A percentile compares a stretch with the other conserved stretches of the same genome.
phyloP scores from a whole-genome alignment of 148 eudicot genomes.

The Fallopia convolvulus region DNA sequence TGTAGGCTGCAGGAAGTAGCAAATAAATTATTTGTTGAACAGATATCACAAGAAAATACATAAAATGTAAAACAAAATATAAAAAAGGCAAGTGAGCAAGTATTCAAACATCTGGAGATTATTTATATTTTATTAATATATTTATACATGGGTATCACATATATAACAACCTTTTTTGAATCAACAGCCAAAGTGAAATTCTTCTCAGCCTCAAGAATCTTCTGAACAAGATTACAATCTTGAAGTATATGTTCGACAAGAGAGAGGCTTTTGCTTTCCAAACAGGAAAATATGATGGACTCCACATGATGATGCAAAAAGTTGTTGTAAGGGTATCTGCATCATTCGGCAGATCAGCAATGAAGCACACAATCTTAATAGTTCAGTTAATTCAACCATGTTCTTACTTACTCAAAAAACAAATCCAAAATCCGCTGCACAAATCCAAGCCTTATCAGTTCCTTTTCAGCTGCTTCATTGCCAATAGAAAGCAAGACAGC shows the following conservation, averaged over 20 bases:
- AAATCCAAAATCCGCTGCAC: constrained; percentile 60
- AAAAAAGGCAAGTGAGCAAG: not conserved
- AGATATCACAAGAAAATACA: not conserved
- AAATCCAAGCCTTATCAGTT: constrained; percentile 77
- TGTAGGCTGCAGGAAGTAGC: constrained; percentile 61
- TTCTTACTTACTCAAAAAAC: constrained; percentile 58
- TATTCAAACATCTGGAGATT: not conserved
- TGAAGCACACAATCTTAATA: not conserved
- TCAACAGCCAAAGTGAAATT: constrained; percentile 40
- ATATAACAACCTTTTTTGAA: constrained; percentile 46
- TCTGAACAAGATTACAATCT: constrained; percentile 78
- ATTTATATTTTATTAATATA: not conserved
- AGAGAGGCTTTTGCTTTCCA: constrained; percentile 67
- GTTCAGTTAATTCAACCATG: not conserved
- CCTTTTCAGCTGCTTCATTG: constrained; percentile 84
- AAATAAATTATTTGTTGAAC: not conserved
- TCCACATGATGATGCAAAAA: constrained; percentile 93
- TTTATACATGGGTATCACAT: too few relatives aligned
- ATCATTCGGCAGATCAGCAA: constrained; percentile 8
- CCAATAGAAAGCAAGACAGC: constrained; percentile 68
- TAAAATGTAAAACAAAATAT: not conserved
- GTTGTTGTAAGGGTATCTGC: constrained; percentile 90
- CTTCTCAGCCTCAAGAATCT: constrained; percentile 82
- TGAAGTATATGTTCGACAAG: constrained; percentile 74
- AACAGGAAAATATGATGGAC: constrained; percentile 57